phyloP scores from a whole-genome alignment of 805 yeast species.

The Danielozyma ontarioensis region DNA sequence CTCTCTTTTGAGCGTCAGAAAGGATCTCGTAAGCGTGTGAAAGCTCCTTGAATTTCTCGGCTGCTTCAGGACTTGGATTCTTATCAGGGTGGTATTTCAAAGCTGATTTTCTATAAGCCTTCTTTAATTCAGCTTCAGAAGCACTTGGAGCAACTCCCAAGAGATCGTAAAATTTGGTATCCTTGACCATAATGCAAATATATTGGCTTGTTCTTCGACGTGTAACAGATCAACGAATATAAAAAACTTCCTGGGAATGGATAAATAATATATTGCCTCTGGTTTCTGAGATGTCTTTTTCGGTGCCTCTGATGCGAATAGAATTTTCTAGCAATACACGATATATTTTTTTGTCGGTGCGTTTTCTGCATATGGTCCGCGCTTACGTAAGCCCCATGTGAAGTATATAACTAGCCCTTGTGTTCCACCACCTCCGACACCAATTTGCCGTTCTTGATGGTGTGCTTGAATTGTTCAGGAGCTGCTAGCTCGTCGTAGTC shows the following conservation, averaged over 20 bases:
- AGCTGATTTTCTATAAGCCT: slow-evolving; percentile 79
- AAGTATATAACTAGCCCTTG: too few relatives aligned
- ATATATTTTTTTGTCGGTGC: too few relatives aligned
- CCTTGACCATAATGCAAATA: slow-evolving; percentile 76
- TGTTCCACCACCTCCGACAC: slow-evolving; percentile 70
- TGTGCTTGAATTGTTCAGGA: slow-evolving; percentile 89
- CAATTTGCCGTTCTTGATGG: slow-evolving; percentile 56
- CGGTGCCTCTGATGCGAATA: too few relatives aligned
- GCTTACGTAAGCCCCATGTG: too few relatives aligned
- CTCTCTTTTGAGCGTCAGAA: slow-evolving; percentile 84
- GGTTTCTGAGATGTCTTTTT: too few relatives aligned
- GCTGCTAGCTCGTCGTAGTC: slow-evolving; percentile 78
- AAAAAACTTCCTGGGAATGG: too few relatives aligned
- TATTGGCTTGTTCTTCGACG: too few relatives aligned
- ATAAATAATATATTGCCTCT: too few relatives aligned
- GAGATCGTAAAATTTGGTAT: slow-evolving; percentile 69
- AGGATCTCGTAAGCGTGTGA: slow-evolving; percentile 86
- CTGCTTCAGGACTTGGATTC: slow-evolving; percentile 69
- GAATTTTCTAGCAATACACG: too few relatives aligned
- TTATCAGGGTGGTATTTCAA: slow-evolving; percentile 82
- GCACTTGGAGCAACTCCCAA: slow-evolving; percentile 71
- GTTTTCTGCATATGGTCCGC: too few relatives aligned
- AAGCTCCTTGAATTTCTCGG: slow-evolving; percentile 90
- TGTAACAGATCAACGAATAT: too few relatives aligned
- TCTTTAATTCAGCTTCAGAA: slow-evolving; percentile 65